These are phyloP conservation scores for Papiliotrema terrestris DNA, from an alignment of 1,284 basidiomycete species.

Conservation along the genomic window DNA sequence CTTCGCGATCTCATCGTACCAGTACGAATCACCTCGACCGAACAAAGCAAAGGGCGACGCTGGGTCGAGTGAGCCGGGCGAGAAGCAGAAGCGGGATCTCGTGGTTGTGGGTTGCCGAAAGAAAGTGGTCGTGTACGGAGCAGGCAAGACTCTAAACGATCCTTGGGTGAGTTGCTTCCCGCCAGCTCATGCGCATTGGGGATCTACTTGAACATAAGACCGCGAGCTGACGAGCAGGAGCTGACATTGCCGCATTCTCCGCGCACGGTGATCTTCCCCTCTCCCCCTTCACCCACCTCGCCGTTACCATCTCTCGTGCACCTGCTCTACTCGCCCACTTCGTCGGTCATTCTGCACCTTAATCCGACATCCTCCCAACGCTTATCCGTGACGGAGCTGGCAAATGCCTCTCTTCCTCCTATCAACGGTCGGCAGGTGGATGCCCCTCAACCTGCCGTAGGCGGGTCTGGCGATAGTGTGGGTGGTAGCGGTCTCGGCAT, in stretches of 20 bases:
- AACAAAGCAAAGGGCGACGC: constrained; percentile 6
- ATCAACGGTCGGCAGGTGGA: constrained; percentile 50
- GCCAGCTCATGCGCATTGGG: too few species aligned
- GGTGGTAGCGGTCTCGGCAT: constrained; percentile 13
- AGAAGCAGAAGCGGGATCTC: constrained; percentile 53
- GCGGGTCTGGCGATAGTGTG: neutral
- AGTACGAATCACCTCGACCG: constrained; percentile 3
- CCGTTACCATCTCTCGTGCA: constrained; percentile 46
- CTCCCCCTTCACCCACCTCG: constrained; percentile 30
- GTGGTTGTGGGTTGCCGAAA: constrained; percentile 81
- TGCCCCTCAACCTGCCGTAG: too few species aligned
- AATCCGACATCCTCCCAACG: constrained; percentile 60
- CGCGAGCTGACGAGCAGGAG: constrained; percentile 57
- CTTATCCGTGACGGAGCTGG: constrained; percentile 60
- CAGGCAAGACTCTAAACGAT: constrained; percentile 27
- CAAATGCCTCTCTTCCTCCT: constrained; percentile 67
- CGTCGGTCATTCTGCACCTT: constrained; percentile 61
- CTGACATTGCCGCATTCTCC: constrained; percentile 77
- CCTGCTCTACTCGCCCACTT: constrained; percentile 69
- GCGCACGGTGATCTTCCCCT: constrained; percentile 50
- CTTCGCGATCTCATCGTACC: constrained; percentile 57
- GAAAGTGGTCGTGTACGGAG: constrained; percentile 68
- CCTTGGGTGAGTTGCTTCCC: constrained; percentile 7
- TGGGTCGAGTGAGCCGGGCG: constrained; percentile 12
- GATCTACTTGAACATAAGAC: neutral